Evolutionary conservation across 1,284 basidiomycete species (phyloP).

Genomic region (Rhodotorula sp.): DNA sequence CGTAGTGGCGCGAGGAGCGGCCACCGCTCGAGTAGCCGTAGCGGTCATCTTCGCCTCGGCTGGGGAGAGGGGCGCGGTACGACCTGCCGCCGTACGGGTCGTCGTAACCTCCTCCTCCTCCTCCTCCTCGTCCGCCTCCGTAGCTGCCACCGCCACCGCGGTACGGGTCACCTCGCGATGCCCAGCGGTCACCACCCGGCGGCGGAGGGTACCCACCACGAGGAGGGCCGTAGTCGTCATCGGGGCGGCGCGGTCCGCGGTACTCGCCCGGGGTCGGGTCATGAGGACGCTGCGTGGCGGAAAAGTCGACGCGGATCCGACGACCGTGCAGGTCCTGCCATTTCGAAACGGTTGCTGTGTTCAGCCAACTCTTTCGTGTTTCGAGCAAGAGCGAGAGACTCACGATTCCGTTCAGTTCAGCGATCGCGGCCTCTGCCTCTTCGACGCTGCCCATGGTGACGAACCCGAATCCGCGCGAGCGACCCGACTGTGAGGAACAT

Average conservation of each 20-base stretch:
- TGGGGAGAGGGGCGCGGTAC: background rate
- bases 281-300: conserved; percentile 88
- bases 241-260: conserved; percentile 80
- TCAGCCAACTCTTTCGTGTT: background rate
- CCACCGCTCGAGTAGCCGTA: background rate
- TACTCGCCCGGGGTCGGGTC: conserved; percentile 96
- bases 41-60: conserved; percentile 4
- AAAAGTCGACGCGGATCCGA: conserved; percentile 93
- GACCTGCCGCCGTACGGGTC: background rate
- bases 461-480: conserved; percentile 96
- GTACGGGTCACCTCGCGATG: background rate
- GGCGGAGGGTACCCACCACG: background rate
- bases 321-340: conserved; percentile 86
- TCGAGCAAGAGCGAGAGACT: conserved; percentile 47
- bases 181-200: background rate
- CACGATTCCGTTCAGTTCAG: conserved; percentile 87
- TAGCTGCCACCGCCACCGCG: background rate
- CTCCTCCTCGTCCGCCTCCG: background rate
- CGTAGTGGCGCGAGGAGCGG: conserved; percentile 1
- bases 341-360: background rate
- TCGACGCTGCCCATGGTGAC: conserved; percentile 86
- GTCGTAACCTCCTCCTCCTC: background rate
- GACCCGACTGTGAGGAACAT: conserved; percentile 61
- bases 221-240: conserved; percentile 28
- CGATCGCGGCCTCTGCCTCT: conserved; percentile 82